Conservation (phyloP, 2,329 filamentous ascomycete genomes). For the Endoconidiophora laricicola region DNA sequence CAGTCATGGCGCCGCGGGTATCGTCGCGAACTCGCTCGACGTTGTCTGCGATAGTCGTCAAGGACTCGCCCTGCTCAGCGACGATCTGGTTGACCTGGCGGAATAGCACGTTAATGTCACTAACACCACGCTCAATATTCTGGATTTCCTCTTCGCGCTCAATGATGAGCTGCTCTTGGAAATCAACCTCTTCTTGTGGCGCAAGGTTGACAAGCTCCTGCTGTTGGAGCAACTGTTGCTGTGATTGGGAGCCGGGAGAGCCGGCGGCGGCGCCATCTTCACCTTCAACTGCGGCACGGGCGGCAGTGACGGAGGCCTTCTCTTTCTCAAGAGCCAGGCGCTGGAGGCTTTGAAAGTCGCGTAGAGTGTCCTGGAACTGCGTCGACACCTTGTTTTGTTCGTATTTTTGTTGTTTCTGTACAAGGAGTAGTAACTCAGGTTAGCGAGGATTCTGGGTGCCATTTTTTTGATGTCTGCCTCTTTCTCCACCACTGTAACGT, state of each 20-base stretch:
- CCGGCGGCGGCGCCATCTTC: conserved; percentile 22
- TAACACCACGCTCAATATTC: conserved; percentile 92
- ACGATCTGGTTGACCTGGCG: conserved; percentile 97
- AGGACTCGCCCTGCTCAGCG: conserved; percentile 73
- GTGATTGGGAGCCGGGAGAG: conserved; percentile 11
- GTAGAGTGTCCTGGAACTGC: conserved; percentile 76
- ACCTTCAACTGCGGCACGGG: conserved; percentile 61
- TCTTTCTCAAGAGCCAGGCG: conserved; percentile 83
- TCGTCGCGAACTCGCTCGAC: conserved; percentile 69
- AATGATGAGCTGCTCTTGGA: conserved; percentile 87
- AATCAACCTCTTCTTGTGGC: conserved; percentile 88
- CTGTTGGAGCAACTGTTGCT: conserved; percentile 40
- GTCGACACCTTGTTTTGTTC: conserved; percentile 88
- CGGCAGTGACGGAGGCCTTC: conserved; percentile 67
- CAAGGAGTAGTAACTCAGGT: neutral
- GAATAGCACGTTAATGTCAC: conserved; percentile 91
- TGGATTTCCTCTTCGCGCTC: conserved; percentile 95
- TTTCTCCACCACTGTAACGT: too few species aligned
- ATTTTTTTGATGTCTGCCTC: neutral
- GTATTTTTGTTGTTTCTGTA: conserved; percentile 83
- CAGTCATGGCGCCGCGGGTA: conserved; percentile 69
- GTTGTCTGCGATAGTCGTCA: conserved; percentile 78
- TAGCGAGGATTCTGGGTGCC: neutral
- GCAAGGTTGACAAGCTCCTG: conserved; percentile 69
- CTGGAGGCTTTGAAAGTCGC: conserved; percentile 87